Evolutionary conservation across 345 rosid species (phyloP).

Genomic region (Cardamine resedifolia): DNA sequence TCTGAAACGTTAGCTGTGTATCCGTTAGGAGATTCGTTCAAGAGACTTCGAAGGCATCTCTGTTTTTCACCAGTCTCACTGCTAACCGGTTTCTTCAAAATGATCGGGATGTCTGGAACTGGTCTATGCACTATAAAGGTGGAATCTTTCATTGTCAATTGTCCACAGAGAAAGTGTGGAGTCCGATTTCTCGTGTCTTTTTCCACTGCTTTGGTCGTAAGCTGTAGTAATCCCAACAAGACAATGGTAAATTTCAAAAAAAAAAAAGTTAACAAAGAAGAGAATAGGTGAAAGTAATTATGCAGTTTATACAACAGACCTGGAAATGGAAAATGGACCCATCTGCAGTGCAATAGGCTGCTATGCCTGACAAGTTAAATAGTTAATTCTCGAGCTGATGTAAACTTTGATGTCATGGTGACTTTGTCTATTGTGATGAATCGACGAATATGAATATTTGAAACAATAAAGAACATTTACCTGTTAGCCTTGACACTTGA

Average conservation of each 20-base stretch:
- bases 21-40: conserved; percentile 40
- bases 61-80: conserved; percentile 40
- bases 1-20: conserved; percentile 10
- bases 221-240: conserved; percentile 43
- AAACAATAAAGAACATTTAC: conserved; percentile 32
- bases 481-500: conserved; percentile 78
- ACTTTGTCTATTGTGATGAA: background rate
- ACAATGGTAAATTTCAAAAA: background rate
- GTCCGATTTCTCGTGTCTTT: conserved; percentile 69
- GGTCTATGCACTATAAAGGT: conserved; percentile 51
- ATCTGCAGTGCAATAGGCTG: conserved; percentile 81
- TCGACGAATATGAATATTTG: background rate
- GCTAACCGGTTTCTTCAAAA: conserved; percentile 48
- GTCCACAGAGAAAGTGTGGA: conserved; percentile 68
- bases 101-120: conserved; percentile 43
- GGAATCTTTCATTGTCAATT: conserved; percentile 53
- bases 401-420: background rate
- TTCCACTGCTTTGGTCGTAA: conserved; percentile 68
- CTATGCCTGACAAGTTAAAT: conserved; percentile 54
- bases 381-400: background rate
- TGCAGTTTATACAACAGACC: conserved; percentile 47
- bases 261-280: background rate
- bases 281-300: background rate
- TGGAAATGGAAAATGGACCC: conserved; percentile 65
- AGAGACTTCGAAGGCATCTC: conserved; percentile 43